A percentile compares a stretch with the other conserved stretches of the same genome.
Evolutionary conservation across 78 protist species (phyloP).

Genomic region (Acrasis kona): DNA sequence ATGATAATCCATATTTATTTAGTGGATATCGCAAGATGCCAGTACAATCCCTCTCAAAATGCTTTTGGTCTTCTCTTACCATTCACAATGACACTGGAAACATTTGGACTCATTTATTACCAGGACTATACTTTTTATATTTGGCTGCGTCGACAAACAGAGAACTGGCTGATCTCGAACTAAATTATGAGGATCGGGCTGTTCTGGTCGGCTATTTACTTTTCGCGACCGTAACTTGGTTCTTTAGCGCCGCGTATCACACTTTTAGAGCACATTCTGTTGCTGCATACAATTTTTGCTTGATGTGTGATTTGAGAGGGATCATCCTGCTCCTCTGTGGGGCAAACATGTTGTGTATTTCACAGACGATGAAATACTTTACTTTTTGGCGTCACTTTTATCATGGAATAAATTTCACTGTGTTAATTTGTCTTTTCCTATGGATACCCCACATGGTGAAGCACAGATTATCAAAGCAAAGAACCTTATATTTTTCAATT

Average conservation of each 20-base stretch:
- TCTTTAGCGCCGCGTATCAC: background rate
- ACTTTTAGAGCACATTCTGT: background rate
- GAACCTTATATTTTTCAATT: background rate
- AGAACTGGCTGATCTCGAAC: background rate
- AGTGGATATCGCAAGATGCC: background rate
- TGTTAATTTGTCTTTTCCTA: background rate
- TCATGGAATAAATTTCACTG: background rate
- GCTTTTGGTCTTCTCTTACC: background rate
- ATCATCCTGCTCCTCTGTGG: background rate
- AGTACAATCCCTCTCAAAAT: background rate
- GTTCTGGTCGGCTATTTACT: background rate
- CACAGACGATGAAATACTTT: background rate
- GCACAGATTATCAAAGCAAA: background rate
- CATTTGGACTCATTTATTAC: constrained; percentile 8
- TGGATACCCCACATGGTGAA: background rate
- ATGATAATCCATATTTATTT: too few species aligned
- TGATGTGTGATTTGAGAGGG: background rate
- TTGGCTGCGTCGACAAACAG: background rate
- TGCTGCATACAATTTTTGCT: background rate
- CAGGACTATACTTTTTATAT: background rate
- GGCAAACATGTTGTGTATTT: background rate
- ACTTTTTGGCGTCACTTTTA: background rate
- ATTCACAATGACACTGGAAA: constrained; percentile 4
- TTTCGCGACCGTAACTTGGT: background rate
- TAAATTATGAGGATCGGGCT: background rate